Evolutionary conservation across 768 basidiomycete species (phyloP), one percentile per base, ranked within the genome.

Genomic region (Butyriboletus loyo): DNA sequence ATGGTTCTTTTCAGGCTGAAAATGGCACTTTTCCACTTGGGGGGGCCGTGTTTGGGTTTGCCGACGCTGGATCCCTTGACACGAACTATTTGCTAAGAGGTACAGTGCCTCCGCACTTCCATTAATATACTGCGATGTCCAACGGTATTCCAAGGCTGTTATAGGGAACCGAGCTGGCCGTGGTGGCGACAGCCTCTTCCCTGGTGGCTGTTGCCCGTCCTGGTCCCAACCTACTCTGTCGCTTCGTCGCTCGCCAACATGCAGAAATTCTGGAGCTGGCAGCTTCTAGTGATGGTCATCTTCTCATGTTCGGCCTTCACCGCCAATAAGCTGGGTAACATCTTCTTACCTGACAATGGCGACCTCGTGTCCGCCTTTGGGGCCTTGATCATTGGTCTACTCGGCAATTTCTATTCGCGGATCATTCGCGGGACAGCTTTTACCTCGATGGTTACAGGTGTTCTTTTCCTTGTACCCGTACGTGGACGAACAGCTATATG

Each of bases 371-470:
- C 88, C 27, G 87, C 88, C 36, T 77, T 84, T 56, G 90, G 91
- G 19, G 88, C 91, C 21, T 79, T 90, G 58, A 80, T 84, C 31
- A 84, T 90, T 53, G 89, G 91, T 32, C 68, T 85, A n/a, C 76
- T 90, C 32, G 90, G 89, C 42, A 92, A 92, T 62, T 63, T 84
- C n/a, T 92, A 91, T 65, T 89, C 89, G 32, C 80, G 89, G 17
- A 68, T 86, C 17, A 75, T 85, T 52, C 77, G 84, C 27, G 90
- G 89, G 47, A 92, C 89, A 3, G 89, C 92, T 4, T 94, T 93
- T 67, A 91, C 89, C 0, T 83, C 86, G 11, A 94, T 92, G 88
- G 87, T 92, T n/a, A 88, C 91, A 3, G 88, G 89, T n/a, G 86
- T 95, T n/a, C 70, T 92, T 43, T 92, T 93, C 69, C 75, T 93